phyloP scores from a whole-genome alignment of 2,329 filamentous ascomycete genomes.

The Fusarium nygamai region DNA sequence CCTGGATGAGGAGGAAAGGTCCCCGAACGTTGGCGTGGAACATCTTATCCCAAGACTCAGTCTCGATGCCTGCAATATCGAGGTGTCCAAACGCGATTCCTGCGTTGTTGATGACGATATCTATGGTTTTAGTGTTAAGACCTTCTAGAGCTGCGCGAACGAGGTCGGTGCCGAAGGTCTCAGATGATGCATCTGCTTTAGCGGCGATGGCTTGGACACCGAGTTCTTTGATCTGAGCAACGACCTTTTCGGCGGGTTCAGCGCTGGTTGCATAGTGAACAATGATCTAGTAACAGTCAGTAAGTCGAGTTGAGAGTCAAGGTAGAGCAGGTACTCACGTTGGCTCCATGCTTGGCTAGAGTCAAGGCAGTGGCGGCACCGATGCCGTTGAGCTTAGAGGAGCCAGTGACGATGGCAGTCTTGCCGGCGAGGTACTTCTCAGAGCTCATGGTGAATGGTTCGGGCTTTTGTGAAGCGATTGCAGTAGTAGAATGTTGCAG shows the following conservation, averaged over 20 bases:
- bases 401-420: conserved; percentile 39
- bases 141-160: background rate
- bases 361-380: conserved; percentile 3
- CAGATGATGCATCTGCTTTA: background rate
- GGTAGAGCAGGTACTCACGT: background rate
- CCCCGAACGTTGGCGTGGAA: conserved; percentile 30
- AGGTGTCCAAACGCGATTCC: conserved; percentile 20
- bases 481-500: background rate
- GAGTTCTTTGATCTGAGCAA: background rate
- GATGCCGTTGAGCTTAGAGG: conserved; percentile 11
- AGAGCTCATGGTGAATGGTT: conserved; percentile 18
- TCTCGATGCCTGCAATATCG: conserved; percentile 5
- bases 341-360: conserved; percentile 2
- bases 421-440: conserved; percentile 40
- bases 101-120: conserved; percentile 13
- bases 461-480: background rate
- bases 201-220: background rate
- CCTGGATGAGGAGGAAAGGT: conserved; percentile 47
- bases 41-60: conserved; percentile 2
- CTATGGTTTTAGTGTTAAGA: background rate
- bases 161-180: background rate
- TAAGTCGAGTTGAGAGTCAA: rapidly evolving
- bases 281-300: background rate
- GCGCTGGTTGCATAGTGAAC: conserved; percentile 3
- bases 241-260: background rate